These are phyloP conservation scores for Candida xyloterini DNA, from an alignment of 805 yeast genomes.

Conservation along the genomic window DNA sequence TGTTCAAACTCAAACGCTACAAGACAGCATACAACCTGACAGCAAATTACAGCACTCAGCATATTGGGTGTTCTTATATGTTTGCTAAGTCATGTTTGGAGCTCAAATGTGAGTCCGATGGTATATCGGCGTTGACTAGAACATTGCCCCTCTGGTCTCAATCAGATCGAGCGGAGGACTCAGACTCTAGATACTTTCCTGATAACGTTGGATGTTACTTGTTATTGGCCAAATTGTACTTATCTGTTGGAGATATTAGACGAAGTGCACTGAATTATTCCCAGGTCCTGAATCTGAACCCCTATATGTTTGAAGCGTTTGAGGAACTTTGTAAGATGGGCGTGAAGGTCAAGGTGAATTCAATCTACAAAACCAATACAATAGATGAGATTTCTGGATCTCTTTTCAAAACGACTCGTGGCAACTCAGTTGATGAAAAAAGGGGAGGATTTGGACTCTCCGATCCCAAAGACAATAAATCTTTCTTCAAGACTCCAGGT, in stretches of 20 bases:
- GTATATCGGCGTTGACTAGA: conserved; percentile 49
- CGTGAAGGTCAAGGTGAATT: conserved; percentile 59
- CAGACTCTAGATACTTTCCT: conserved; percentile 40
- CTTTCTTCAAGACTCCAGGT: conserved; percentile 10
- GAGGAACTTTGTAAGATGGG: conserved; percentile 72
- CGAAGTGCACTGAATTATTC: conserved; percentile 67
- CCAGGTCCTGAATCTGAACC: conserved; percentile 68
- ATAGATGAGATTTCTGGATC: conserved; percentile 21
- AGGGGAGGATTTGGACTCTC: conserved; percentile 19
- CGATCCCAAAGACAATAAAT: conserved; percentile 7
- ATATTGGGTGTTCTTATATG: conserved; percentile 73
- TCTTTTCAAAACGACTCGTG: conserved; percentile 13
- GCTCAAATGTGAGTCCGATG: conserved; percentile 56
- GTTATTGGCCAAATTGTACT: conserved; percentile 67
- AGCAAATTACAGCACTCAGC: conserved; percentile 40
- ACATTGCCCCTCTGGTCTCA: conserved; percentile 38
- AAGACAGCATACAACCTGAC: conserved; percentile 59
- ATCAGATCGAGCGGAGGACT: conserved; percentile 4
- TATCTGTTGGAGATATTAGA: conserved; percentile 54
- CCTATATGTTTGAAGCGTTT: conserved; percentile 83
- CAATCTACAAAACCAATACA: conserved; percentile 41
- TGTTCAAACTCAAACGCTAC: conserved; percentile 55
- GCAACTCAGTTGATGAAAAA: conserved; percentile 9
- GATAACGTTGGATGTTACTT: conserved; percentile 68
- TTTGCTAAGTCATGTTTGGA: conserved; percentile 66